Conservation (phyloP, 1,284 basidiomycete species). For the Cutaneotrichosporon daszewskae region DNA sequence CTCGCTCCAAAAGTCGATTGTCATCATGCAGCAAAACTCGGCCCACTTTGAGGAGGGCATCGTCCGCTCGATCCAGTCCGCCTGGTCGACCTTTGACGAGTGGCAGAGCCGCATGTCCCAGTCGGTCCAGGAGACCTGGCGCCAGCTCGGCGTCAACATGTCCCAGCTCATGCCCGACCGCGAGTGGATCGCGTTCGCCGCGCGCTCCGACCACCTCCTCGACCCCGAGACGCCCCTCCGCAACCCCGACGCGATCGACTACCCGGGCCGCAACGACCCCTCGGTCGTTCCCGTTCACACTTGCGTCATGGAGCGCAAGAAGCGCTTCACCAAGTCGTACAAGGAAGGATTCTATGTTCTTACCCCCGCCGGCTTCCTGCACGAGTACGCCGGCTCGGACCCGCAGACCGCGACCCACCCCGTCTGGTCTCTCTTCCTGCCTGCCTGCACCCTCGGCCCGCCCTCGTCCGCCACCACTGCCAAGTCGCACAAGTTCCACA, state of each 20-base stretch:
- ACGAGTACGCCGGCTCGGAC: slow-evolving; percentile 82
- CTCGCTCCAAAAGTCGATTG: slow-evolving; percentile 93
- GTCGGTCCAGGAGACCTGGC: slow-evolving; percentile 76
- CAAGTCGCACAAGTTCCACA: slow-evolving; percentile 92
- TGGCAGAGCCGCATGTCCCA: slow-evolving; percentile 85
- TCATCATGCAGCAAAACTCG: slow-evolving; percentile 98
- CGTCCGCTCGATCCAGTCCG: slow-evolving; percentile 88
- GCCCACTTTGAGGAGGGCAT: slow-evolving; percentile 97
- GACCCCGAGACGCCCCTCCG: slow-evolving; percentile 92
- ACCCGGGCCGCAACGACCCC: slow-evolving; percentile 91
- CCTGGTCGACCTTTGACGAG: slow-evolving; percentile 96
- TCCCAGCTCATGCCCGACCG: slow-evolving; percentile 79
- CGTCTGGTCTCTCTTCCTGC: slow-evolving; percentile 84
- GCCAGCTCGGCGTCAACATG: slow-evolving; percentile 70
- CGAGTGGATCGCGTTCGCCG: slow-evolving; percentile 96
- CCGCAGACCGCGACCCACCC: slow-evolving; percentile 62
- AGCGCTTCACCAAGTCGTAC: slow-evolving; percentile 88
- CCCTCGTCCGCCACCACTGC: slow-evolving; percentile 65
- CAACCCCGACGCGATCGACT: slow-evolving; percentile 72
- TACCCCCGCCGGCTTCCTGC: slow-evolving; percentile 91
- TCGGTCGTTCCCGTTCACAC: slow-evolving; percentile 82
- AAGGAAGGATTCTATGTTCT: slow-evolving; percentile 87
- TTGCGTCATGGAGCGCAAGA: slow-evolving; percentile 92
- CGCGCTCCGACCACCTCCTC: slow-evolving; percentile 88
- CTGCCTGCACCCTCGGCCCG: slow-evolving; percentile 91